These are phyloP conservation scores for Dendrobium chrysotoxum DNA, from an alignment of 106 monocot genomes.

Conservation along the genomic window DNA sequence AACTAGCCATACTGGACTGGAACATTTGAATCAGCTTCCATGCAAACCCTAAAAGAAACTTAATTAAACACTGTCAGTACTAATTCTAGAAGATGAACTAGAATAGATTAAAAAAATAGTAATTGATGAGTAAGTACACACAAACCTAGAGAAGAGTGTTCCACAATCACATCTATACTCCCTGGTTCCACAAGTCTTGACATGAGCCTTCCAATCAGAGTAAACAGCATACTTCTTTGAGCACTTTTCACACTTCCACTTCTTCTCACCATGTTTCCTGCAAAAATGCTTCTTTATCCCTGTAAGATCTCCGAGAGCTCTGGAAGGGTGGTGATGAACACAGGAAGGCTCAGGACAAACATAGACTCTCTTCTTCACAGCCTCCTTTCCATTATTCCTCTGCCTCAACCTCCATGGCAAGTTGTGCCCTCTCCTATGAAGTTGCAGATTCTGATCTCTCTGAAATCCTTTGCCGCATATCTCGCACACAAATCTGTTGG, in stretches of 20 bases:
- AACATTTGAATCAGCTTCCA: too few species aligned
- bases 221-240: constrained; percentile 77
- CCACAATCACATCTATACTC: constrained; percentile 84
- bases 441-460: constrained; percentile 4
- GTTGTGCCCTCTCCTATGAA: constrained; percentile 1
- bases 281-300: constrained; percentile 87
- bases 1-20: too few species aligned
- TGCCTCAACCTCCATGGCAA: constrained; percentile 6
- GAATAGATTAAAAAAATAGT: too few species aligned
- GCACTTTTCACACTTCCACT: constrained; percentile 87
- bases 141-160: constrained; percentile 69
- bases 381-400: background rate
- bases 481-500: background rate
- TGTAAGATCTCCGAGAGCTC: constrained; percentile 74
- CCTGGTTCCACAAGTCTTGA: constrained; percentile 65
- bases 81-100: too few species aligned
- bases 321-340: constrained; percentile 43
- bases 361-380: background rate
- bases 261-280: constrained; percentile 88
- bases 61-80: too few species aligned
- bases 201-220: constrained; percentile 79
- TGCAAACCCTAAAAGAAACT: too few species aligned
- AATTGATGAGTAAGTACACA: too few species aligned
- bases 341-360: constrained; percentile 1
- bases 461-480: constrained; percentile 5